Conservation (phyloP, 768 basidiomycete species). For the Fomitopsis serialis region DNA sequence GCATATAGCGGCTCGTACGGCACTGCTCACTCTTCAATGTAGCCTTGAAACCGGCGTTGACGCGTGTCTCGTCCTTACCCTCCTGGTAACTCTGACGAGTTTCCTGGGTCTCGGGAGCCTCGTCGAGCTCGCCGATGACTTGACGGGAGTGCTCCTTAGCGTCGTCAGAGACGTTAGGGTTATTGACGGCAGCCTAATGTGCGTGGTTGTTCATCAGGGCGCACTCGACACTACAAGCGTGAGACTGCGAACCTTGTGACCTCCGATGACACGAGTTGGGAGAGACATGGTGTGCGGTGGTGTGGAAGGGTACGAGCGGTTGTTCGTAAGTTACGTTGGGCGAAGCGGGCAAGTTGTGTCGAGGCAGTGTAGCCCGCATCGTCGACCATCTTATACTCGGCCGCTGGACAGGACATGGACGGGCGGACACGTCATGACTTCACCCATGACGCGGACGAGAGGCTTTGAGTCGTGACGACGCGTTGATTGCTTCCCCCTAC, state of each 20-base stretch:
- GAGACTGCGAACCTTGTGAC: slow-evolving; percentile 17
- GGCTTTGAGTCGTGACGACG: too few relatives aligned
- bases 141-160: slow-evolving; percentile 26
- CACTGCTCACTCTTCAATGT: slow-evolving; percentile 19
- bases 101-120: slow-evolving; percentile 11
- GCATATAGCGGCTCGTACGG: neutral
- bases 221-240: too few relatives aligned
- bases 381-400: too few relatives aligned
- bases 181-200: slow-evolving; percentile 22
- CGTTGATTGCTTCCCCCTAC: too few relatives aligned
- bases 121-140: slow-evolving; percentile 18
- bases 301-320: neutral
- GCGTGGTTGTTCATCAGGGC: neutral
- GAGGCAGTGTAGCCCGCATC: too few relatives aligned
- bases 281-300: slow-evolving; percentile 19
- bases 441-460: too few relatives aligned
- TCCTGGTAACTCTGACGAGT: slow-evolving; percentile 8
- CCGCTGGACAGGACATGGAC: too few relatives aligned
- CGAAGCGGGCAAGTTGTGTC: too few relatives aligned
- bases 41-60: slow-evolving; percentile 24
- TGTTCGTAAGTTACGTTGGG: neutral
- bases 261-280: slow-evolving; percentile 16
- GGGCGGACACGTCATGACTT: too few relatives aligned
- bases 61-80: slow-evolving; percentile 18
- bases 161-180: slow-evolving; percentile 26